Base-by-base conservation (phyloP, 176 grass and related monocot species). In the Miscanthus lutarioriparius region DNA sequence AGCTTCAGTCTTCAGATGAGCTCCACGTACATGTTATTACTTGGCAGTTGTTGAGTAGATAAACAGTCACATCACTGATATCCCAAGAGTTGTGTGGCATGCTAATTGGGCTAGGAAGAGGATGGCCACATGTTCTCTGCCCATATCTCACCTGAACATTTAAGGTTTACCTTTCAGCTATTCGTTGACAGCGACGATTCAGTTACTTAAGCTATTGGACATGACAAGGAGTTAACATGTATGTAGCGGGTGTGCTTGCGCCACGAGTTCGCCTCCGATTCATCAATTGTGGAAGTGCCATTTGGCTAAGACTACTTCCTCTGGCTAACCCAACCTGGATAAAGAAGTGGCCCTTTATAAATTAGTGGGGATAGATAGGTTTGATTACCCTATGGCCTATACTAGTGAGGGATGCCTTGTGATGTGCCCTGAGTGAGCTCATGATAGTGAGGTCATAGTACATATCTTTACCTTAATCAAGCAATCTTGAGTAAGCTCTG, bases 381-480 rank as follows among this genome's bases (percentile, higher is more conserved):
- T 72, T 61, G 51, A 78, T 77, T 77, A 43, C 15, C 14, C 73
- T 68, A 68, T 10, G n/a, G n/a, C 40, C 9, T n/a, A 58, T n/a
- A 40, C 67, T 40, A 70, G 67, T 27, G 53, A 33, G n/a, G 25
- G 16, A 32, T 54, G 72, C 40, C 41, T 64, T 76, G 8, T 67
- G 35, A 4, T 33, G 44, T 68, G 53, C 59, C 61, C 4, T 67
- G 47, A 87, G 47, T 56, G 47, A 87, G 47, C 15, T 37, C 14
- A 39, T 41, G 72, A 70, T 43, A 70, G 36, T 47, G 79, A 82
- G 76, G 47, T 30, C n/a, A n/a, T n/a, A n/a, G n/a, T n/a, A n/a
- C n/a, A 19, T 25, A 65, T 56, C 30, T 75, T 66, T 62, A n/a
- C 26, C 70, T 37, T 62, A 19, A 10, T 22, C 10, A 61, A 71